A percentile compares a stretch with the other conserved stretches of the same genome.
Evolutionary conservation across 495 filamentous ascomycete genomes (phyloP).

Genomic region (Aspergillus sclerotiicarbonarius): DNA sequence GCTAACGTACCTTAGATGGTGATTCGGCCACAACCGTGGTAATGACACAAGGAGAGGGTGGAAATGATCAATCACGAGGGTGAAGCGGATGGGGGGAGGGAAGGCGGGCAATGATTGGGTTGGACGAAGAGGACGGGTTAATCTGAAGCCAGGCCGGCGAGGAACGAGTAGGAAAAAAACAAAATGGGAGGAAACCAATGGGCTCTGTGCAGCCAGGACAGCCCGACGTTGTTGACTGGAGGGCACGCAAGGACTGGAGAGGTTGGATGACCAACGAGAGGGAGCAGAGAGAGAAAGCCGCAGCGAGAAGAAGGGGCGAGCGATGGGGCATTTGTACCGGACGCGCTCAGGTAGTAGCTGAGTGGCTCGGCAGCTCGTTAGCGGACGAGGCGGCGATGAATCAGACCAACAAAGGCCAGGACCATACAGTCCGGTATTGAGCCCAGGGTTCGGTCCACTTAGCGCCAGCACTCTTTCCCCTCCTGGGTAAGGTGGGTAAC

Average conservation of each 20-base stretch:
- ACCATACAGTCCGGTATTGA: constrained; percentile 19
- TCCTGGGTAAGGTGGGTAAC: constrained; percentile 4
- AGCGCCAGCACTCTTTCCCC: constrained; percentile 3
- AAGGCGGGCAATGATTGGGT: constrained; percentile 21
- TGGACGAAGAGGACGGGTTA: constrained; percentile 21
- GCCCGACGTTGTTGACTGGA: constrained; percentile 25
- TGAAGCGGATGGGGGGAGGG: constrained; percentile 20
- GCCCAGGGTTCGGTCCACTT: constrained; percentile 20
- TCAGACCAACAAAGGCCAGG: constrained; percentile 18
- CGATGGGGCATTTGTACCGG: constrained; percentile 50
- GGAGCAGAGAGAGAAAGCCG: constrained; percentile 43
- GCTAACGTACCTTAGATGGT: constrained; percentile 25
- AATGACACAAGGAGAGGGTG: constrained; percentile 10
- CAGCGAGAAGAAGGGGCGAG: constrained; percentile 40
- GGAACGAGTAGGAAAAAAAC: constrained; percentile 26
- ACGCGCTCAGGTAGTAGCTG: constrained; percentile 28
- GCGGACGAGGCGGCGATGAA: constrained; percentile 18
- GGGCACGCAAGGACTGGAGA: constrained; percentile 30
- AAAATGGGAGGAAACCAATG: constrained; percentile 24
- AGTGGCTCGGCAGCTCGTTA: constrained; percentile 23
- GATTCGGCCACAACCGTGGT: constrained; percentile 30
- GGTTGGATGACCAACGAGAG: constrained; percentile 48
- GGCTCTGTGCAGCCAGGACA: constrained; percentile 27
- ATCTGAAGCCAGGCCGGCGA: constrained; percentile 17
- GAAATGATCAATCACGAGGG: constrained; percentile 27